Base-by-base conservation (phyloP, 441 rosid species). In the Adansonia madagascariensis region DNA sequence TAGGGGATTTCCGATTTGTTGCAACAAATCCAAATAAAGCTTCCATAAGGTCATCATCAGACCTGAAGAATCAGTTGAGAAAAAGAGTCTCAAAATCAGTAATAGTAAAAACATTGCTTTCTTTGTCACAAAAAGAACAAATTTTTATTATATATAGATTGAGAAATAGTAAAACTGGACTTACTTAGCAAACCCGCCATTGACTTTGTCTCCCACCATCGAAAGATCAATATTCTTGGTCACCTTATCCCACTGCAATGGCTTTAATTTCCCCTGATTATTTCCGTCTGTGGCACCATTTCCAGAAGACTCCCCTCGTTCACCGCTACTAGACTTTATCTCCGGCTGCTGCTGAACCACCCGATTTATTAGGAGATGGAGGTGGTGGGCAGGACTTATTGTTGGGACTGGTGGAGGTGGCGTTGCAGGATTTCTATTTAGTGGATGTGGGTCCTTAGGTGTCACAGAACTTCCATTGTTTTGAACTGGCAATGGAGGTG, bases 131-230 rank as follows among this genome's bases (percentile, higher is more conserved):
- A 31, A 31, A 31, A 68, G 6, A 31, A 57, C 39, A 31, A 31
- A 31, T 31, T 14, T 31, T 31, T 31, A 31, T 31, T 31, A 31
- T 31, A 31, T 31, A 31, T 31, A 31, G 35, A 31, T 31, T 31
- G 35, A 31, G 35, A 31, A 31, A 31, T 31, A 31, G 35, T 31
- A 31, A 52, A 70, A 5, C 9, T 62, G 12, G 70, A 82, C 61
- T 88, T 89, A 93, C 99, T 92, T 87, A 74, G 94, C 91, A 61
- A 98, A 97, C 39, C 98, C 99, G 1, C 87, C 88, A 20, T 86
- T 86, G 59, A 96, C 87, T 77, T 88, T 91, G 90, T 96, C 94
- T 98, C 99, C 93, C 79, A 93, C 98, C 98, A 96, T 93, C 44
- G 99, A 92, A 80, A 87, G 92, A n/a, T 86, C 89, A 1, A 80